Conservation (phyloP, 495 filamentous ascomycete genomes). For the Hypoxylon intermedium region DNA sequence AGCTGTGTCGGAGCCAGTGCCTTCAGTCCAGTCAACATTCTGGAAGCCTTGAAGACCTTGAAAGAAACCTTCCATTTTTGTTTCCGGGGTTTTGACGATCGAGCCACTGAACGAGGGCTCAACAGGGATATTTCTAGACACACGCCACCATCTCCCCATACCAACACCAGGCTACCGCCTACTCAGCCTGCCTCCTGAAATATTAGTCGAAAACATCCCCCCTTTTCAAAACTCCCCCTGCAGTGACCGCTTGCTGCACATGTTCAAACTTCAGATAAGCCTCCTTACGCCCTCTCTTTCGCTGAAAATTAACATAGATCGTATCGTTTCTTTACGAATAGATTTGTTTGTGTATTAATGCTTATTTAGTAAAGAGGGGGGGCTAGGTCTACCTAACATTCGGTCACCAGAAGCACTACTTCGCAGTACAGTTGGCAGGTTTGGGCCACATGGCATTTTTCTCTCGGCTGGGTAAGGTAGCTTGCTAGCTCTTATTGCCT, state of each 20-base stretch:
- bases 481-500: slow-evolving; percentile 36
- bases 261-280: too few species aligned
- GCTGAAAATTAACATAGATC: too few species aligned
- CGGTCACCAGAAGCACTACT: slow-evolving; percentile 6
- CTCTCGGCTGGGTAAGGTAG: slow-evolving; percentile 38
- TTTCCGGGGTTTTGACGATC: slow-evolving; percentile 32
- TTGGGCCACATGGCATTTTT: slow-evolving; percentile 36
- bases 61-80: slow-evolving; percentile 34
- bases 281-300: too few species aligned
- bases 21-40: slow-evolving; percentile 22
- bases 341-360: too few species aligned
- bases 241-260: background rate
- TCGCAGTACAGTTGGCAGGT: slow-evolving; percentile 17
- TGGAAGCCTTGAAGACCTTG: slow-evolving; percentile 37
- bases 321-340: too few species aligned
- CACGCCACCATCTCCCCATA: slow-evolving; percentile 3
- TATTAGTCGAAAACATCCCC: slow-evolving; percentile 12
- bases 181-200: slow-evolving; percentile 11
- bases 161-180: slow-evolving; percentile 11
- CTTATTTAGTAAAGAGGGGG: too few species aligned
- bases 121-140: slow-evolving; percentile 6
- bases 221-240: slow-evolving; percentile 28
- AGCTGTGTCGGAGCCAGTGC: slow-evolving; percentile 23
- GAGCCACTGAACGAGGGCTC: slow-evolving; percentile 27
- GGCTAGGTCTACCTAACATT: too few species aligned